Evolutionary conservation across 2,329 filamentous ascomycete species (phyloP).

Genomic region (Xylaria sp.): DNA sequence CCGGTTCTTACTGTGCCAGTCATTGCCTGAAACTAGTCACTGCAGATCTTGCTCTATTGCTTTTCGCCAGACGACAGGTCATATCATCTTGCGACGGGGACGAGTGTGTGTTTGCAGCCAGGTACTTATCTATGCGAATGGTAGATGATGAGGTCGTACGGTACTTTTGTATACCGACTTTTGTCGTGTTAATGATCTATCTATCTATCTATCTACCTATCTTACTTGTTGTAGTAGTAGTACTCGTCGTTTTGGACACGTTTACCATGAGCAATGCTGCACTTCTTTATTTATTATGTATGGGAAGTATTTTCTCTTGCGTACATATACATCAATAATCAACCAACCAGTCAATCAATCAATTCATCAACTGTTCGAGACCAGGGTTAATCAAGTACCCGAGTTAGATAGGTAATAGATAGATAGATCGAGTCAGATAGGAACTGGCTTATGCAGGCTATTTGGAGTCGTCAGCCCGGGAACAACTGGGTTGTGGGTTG

Average conservation of each 20-base stretch:
- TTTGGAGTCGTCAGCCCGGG: slow-evolving; percentile 30
- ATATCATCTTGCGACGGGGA: slow-evolving; percentile 26
- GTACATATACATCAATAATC: slow-evolving; percentile 6
- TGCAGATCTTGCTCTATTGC: slow-evolving; percentile 29
- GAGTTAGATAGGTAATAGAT: slow-evolving; percentile 13
- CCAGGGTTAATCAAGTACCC: slow-evolving; percentile 2
- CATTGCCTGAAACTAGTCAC: slow-evolving; percentile 27
- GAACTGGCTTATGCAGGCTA: slow-evolving; percentile 18
- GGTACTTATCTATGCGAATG: background rate
- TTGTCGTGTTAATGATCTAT: slow-evolving; percentile 8
- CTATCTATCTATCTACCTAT: no score
- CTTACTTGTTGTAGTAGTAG: slow-evolving; percentile 22
- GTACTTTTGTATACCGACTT: slow-evolving; percentile 7
- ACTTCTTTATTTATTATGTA: slow-evolving; percentile 9
- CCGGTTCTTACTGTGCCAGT: slow-evolving; percentile 17
- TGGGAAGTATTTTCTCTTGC: slow-evolving; percentile 16
- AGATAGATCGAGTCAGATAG: slow-evolving; percentile 21
- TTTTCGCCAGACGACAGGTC: slow-evolving; percentile 32
- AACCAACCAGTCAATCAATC: slow-evolving; percentile 8
- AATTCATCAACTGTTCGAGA: slow-evolving; percentile 16
- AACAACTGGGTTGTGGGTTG: slow-evolving; percentile 31
- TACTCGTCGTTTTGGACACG: slow-evolving; percentile 28
- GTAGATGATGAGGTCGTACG: background rate
- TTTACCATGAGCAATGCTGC: slow-evolving; percentile 17
- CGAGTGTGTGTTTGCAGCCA: slow-evolving; percentile 5